phyloP scores from a whole-genome alignment of 2,329 filamentous ascomycete species.

The Sordariomycetes sp. region DNA sequence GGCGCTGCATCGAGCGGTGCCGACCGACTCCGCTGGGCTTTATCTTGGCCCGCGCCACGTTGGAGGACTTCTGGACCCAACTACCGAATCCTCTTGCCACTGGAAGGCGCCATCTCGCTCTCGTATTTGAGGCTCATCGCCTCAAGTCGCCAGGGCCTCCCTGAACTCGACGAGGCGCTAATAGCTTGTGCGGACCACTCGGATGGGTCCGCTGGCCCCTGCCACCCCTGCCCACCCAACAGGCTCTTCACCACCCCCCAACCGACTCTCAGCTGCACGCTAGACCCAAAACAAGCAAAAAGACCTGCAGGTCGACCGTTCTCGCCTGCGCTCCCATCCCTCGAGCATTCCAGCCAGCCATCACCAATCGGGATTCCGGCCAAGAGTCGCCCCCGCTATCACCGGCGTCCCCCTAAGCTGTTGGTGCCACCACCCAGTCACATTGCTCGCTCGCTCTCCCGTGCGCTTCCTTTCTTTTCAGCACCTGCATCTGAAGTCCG shows the following conservation, averaged over 20 bases:
- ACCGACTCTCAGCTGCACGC: background rate
- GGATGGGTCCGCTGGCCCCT: background rate
- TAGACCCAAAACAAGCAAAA: background rate
- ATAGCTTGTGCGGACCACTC: background rate
- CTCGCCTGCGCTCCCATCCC: background rate
- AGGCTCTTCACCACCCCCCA: background rate
- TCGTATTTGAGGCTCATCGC: background rate
- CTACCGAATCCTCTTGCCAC: background rate
- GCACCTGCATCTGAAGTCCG: background rate
- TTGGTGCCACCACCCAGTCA: background rate
- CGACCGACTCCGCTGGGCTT: background rate
- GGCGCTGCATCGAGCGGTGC: background rate
- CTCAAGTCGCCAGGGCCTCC: background rate
- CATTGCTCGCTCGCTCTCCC: background rate
- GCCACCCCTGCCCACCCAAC: background rate
- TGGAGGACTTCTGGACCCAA: too few species aligned
- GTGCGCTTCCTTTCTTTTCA: background rate
- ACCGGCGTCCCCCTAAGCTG: background rate
- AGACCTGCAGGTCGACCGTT: background rate
- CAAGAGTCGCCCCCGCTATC: background rate
- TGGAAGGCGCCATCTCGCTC: background rate
- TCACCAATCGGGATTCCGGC: background rate
- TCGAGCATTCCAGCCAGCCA: background rate
- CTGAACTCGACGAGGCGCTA: background rate
- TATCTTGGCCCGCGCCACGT: too few species aligned